Evolutionary conservation across 306 rosid genomes (phyloP), one percentile per base, ranked within the genome.

Genomic region (Sicyos edulis): DNA sequence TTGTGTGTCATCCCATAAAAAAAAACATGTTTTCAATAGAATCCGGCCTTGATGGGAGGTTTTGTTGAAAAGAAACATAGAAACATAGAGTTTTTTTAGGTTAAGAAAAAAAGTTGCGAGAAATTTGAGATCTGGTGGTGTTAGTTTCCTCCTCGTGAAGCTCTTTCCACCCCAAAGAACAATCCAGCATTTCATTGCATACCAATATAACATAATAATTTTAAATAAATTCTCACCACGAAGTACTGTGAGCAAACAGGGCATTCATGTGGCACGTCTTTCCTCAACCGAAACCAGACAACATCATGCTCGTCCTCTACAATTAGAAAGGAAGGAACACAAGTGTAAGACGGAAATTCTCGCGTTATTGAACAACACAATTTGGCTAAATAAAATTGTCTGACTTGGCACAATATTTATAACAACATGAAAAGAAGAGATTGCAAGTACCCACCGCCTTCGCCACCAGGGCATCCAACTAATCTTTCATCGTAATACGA

Each of bases 231-330:
- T 26, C 29, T 26, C 29, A 26, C 29, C 29, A 26, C 29, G 29
- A 26, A 26, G 29, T 26, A 26, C 29, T 84, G 87, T 4, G 76
- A 72, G 75, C 86, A 85, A 60, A 82, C 82, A 6, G 81, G 82
- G 71, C 86, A 82, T 80, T 82, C 88, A 56, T 75, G 82, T 11
- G 82, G 74, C 71, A 82, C 78, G 54, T 75, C 84, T 73, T 79
- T 82, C 82, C 82, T 85, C 75, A 85, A 79, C 82, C 88, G 80
- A 70, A 82, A 82, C 88, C 88, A 85, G 47, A 82, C 86, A 59
- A 85, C 86, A 77, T 85, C 86, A n/a, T 85, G 84, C 79, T 85
- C 88, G 29, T 82, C 86, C 52, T 80, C 88, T 82, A 77, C 57
- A 54, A 42, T 50, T 57, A 17, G 16, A 1, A 49, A 42, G 51